phyloP scores from a whole-genome alignment of 2,329 filamentous ascomycete species.

The Ascosphaera pollenicola region DNA sequence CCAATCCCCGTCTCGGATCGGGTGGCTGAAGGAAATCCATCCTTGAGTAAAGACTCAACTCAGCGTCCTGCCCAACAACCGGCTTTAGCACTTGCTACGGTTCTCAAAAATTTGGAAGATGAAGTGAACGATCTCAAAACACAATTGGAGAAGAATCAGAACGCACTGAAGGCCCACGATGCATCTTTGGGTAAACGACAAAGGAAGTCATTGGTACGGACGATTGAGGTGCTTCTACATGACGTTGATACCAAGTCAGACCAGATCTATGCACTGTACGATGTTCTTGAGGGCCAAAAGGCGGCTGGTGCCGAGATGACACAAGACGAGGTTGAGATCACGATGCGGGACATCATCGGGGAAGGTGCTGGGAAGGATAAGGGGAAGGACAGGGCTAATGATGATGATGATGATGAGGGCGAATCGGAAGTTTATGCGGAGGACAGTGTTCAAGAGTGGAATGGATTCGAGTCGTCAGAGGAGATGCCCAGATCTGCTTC shows the following conservation, averaged over 20 bases:
- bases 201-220: conserved; percentile 36
- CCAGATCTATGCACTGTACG: conserved; percentile 63
- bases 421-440: background rate
- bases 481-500: background rate
- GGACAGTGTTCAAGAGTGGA: background rate
- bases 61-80: conserved; percentile 43
- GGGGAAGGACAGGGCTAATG: background rate
- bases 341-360: conserved; percentile 20
- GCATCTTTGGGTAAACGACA: conserved; percentile 42
- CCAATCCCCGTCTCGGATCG: conserved; percentile 29
- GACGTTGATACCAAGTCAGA: conserved; percentile 52
- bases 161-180: conserved; percentile 43
- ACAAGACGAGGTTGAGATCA: conserved; percentile 40
- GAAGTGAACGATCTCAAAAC: conserved; percentile 58
- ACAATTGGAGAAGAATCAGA: conserved; percentile 39
- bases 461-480: background rate
- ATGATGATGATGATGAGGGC: background rate
- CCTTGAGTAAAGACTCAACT: conserved; percentile 30
- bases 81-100: conserved; percentile 51
- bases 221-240: conserved; percentile 38
- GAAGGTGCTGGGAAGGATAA: background rate
- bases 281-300: conserved; percentile 65
- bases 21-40: conserved; percentile 15
- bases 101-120: conserved; percentile 62
- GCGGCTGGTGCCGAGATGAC: conserved; percentile 39